phyloP scores from a whole-genome alignment of 257 asterid species.

The Perilla frutescens region DNA sequence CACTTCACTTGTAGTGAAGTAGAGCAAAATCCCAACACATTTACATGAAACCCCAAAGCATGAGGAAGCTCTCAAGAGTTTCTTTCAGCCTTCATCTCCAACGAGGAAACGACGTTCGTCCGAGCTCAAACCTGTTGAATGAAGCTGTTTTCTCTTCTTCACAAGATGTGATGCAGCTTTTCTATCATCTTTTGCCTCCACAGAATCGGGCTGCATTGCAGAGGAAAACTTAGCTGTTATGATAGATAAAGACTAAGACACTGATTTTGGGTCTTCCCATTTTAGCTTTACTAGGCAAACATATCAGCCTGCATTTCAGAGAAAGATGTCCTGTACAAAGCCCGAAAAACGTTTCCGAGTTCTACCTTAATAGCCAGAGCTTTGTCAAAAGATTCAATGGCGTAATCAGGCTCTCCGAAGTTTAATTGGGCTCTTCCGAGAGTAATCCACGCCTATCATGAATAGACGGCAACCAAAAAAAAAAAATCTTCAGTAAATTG shows the following conservation, averaged over 20 bases:
- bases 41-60: neutral
- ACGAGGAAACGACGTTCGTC: slow-evolving; percentile 60
- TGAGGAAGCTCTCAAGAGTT: neutral
- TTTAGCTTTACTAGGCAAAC: neutral
- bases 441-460: slow-evolving; percentile 85
- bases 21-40: slow-evolving; percentile 20
- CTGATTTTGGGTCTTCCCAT: neutral
- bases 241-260: neutral
- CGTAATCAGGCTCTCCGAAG: slow-evolving; percentile 90
- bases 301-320: neutral
- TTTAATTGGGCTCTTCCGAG: slow-evolving; percentile 92
- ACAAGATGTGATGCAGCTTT: slow-evolving; percentile 61
- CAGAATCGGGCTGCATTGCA: slow-evolving; percentile 67
- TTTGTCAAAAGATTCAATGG: slow-evolving; percentile 82
- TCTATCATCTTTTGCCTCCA: slow-evolving; percentile 70
- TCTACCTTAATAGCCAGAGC: slow-evolving; percentile 82
- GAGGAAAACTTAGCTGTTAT: neutral
- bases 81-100: slow-evolving; percentile 47
- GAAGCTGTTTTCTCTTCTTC: slow-evolving; percentile 78
- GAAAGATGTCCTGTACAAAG: neutral
- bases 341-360: neutral
- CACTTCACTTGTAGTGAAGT: neutral
- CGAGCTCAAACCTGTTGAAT: slow-evolving; percentile 63
- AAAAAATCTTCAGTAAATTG: neutral
- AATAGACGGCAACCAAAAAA: slow-evolving; percentile 11